Evolutionary conservation across 2,329 filamentous ascomycete species (phyloP), one percentile per base, ranked within the genome.

Genomic region (Alternaria burnsii): DNA sequence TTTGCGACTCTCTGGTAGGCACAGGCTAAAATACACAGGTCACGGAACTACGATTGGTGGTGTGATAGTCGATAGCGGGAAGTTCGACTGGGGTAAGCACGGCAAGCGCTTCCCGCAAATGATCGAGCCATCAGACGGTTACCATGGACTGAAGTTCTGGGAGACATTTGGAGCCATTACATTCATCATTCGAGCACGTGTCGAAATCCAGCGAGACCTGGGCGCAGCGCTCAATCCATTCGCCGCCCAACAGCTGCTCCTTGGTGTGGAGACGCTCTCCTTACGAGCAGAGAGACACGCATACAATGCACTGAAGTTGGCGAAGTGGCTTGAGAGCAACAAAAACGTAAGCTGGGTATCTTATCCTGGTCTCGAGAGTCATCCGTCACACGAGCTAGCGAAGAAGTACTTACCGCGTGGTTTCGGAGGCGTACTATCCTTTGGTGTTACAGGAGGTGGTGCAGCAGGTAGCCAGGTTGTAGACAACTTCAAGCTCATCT

Each of bases 111-210:
- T 98, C 85, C 94, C 94, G 1, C 92, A 97, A 79, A 93, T 99
- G 83, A 87, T 91, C 69, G 92, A 98, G 80, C 94, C 91, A 0
- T 89, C 91, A 0, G 90, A 91, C 58, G 93, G 94, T 56, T 97
- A 97, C 83, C 94, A 97, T 81, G 94, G 94, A 34, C 86, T 97
- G 68, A 94, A 93, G 78, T 97, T 97, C 86, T 96, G 89, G 87
- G 93, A 97, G 71, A 94, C 93, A 0, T 97, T 97, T 70, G 94
- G 94, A 36, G 79, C 88, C 56, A 86, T 93, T 69, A 87, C 92
- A 28, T 98, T 93, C 79, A 91, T 92, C 71, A 91, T 97, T 74
- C 89, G 93, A 53, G 88, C 92, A 30, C 90, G 94, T 50, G 93
- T 97, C 40, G 95, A 98, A 84, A 89, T 95, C 70, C 86, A 96